Evolutionary conservation across 352 stramenopile species (phyloP), one percentile per base, ranked within the genome.

Genomic region (Phytophthora citricola): DNA sequence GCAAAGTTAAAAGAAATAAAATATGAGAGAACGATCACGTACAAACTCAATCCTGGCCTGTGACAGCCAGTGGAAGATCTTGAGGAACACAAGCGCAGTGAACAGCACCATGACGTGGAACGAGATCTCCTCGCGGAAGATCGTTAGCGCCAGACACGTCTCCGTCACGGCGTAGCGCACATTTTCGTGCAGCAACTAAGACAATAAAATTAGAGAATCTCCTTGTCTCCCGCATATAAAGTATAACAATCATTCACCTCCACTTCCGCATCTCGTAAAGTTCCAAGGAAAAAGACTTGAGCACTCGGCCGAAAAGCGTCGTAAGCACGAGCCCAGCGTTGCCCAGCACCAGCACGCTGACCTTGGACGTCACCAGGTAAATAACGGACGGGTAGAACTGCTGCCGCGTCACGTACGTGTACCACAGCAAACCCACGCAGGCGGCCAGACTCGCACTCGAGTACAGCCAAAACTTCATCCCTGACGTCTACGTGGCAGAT

Each of bases 71-170:
- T 97, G 91, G 69, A 98, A 96, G 56, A 97, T 89, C 78, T 99
- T 99, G 66, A 92, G 73, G 63, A 99, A 95, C 43, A 99, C 88
- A 22, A 99, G 82, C 38, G 89, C 80, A 38, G 97, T 92, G 83
- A 99, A 99, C 12, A 99, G 71, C 51, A 93, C 85, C 31, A 98
- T 89, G 32, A 98, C 97, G n/a, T 90, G 76, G 38, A 98, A 91
- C 52, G 91, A 98, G 59, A 99, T 92, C 79, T 99, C 97, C 39
- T 98, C 91, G 20, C 97, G 91, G 81, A 99, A 99, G 52, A 99
- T 98, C 38, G 97, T 99, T 24, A 99, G 87, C n/a, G 98, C 97
- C 24, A 99, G 79, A 85, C 97, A 99, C 22, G 97, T 99, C 85
- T 99, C 98, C 5, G 97, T 99, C 58, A 99, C 90, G 34, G 98